Percentiles rank a stretch among this genome's conserved stretches.
Evolutionary conservation across 2,329 filamentous ascomycete genomes (phyloP).

Genomic region (Diatrype stigma): DNA sequence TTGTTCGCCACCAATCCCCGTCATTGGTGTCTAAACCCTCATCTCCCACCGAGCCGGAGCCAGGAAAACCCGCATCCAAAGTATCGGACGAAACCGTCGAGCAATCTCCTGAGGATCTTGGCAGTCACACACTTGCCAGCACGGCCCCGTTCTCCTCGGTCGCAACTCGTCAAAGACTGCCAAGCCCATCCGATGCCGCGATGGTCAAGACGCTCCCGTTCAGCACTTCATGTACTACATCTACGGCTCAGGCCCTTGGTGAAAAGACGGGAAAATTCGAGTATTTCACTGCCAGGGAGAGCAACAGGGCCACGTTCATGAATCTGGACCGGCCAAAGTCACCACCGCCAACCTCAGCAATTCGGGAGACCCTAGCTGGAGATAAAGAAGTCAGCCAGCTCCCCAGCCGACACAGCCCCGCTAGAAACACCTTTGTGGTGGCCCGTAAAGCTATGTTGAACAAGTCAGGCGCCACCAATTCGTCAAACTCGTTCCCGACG

Average conservation of each 20-base stretch:
- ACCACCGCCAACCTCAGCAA: constrained; percentile 8
- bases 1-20: constrained; percentile 1
- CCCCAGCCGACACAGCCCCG: not conserved
- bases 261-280: constrained; percentile 33
- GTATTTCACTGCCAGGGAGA: constrained; percentile 36
- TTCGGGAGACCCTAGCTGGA: constrained; percentile 12
- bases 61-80: constrained; percentile 1
- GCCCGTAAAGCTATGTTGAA: not conserved
- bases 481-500: not conserved
- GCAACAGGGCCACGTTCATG: constrained; percentile 25
- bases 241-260: constrained; percentile 29
- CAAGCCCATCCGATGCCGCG: constrained; percentile 28
- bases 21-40: constrained; percentile 1
- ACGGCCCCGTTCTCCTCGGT: not conserved
- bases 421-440: no score
- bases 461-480: not conserved
- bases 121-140: not conserved
- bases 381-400: not conserved
- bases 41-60: constrained; percentile 1
- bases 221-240: constrained; percentile 20
- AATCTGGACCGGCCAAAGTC: not conserved
- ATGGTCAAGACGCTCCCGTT: constrained; percentile 27
- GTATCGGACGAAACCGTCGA: constrained; percentile 2
- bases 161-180: constrained; percentile 9
- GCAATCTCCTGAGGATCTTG: constrained; percentile 1